Conservation (phyloP, 306 rosid species). For the Cucurbita pepo region DNA sequence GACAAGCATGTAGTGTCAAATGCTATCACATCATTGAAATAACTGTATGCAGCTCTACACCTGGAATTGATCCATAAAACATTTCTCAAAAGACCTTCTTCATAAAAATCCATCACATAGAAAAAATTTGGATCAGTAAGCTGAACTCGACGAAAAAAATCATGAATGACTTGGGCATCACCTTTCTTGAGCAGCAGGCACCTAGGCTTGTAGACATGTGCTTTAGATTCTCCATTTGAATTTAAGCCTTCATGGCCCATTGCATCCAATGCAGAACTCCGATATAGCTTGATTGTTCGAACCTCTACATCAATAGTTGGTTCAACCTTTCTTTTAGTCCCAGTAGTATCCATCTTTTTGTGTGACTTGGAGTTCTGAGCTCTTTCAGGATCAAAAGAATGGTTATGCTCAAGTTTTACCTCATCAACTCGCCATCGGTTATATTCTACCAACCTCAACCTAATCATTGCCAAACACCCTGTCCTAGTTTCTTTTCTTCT, state of each 20-base stretch:
- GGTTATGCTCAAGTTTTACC: conserved; percentile 89
- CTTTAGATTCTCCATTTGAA: conserved; percentile 37
- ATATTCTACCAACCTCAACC: conserved; percentile 88
- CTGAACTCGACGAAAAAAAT: conserved; percentile 52
- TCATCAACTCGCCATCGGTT: conserved; percentile 91
- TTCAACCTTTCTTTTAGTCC: conserved; percentile 68
- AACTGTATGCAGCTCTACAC: conserved; percentile 68
- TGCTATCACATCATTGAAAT: conserved; percentile 65
- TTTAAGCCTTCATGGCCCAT: conserved; percentile 45
- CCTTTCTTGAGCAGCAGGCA: conserved; percentile 53
- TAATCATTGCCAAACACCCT: conserved; percentile 85
- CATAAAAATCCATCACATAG: conserved; percentile 74
- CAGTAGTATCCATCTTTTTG: conserved; percentile 50
- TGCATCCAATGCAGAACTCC: conserved; percentile 39
- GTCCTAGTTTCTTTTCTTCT: conserved; percentile 91
- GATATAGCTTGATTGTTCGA: conserved; percentile 71
- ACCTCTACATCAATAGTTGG: conserved; percentile 75
- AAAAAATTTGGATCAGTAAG: conserved; percentile 63
- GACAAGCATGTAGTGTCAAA: conserved; percentile 72
- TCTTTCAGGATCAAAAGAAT: conserved; percentile 88
- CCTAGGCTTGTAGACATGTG: conserved; percentile 24
- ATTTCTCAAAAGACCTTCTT: conserved; percentile 70
- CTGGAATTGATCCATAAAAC: conserved; percentile 87
- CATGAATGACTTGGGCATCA: conserved; percentile 44
- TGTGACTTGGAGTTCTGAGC: conserved; percentile 95